These are phyloP conservation scores for Xylaria grammica DNA, from an alignment of 495 filamentous ascomycete species.

Conservation along the genomic window DNA sequence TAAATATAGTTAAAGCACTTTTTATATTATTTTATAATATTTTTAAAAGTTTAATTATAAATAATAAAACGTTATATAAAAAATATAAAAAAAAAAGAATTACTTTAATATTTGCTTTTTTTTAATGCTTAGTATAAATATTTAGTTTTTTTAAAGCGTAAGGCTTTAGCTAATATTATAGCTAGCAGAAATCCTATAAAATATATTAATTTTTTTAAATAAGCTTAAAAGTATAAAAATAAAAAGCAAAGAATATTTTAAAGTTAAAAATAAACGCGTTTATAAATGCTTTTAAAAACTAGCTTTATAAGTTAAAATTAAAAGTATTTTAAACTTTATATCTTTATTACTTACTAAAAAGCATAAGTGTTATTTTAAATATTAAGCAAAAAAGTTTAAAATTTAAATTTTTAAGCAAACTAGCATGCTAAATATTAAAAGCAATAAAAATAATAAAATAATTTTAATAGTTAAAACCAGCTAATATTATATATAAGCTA, in stretches of 20 bases:
- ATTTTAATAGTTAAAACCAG: not conserved
- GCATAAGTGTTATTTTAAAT: not conserved
- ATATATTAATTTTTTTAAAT: constrained; percentile 6
- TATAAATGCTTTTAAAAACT: not conserved
- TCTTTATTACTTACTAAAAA: not conserved
- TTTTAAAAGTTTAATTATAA: not conserved
- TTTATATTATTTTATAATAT: not conserved
- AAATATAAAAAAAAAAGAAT: not conserved
- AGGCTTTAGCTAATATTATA: not conserved
- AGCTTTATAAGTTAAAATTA: constrained; percentile 1
- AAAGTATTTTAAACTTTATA: not conserved
- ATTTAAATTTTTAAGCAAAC: not conserved
- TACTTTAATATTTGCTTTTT: not conserved
- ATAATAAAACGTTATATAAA: not conserved
- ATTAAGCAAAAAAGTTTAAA: not conserved
- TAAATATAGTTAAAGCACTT: constrained; percentile 21
- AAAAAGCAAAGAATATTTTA: not conserved
- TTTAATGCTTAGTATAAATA: not conserved
- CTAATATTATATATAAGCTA: not conserved
- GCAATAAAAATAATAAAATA: not conserved
- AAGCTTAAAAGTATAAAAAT: constrained; percentile 7
- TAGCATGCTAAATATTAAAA: not conserved
- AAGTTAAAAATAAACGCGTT: not conserved
- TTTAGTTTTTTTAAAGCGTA: not conserved
- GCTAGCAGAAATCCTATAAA: not conserved